Evolutionary conservation across 768 basidiomycete species (phyloP).

Genomic region (Gelatoporia subvermispora): DNA sequence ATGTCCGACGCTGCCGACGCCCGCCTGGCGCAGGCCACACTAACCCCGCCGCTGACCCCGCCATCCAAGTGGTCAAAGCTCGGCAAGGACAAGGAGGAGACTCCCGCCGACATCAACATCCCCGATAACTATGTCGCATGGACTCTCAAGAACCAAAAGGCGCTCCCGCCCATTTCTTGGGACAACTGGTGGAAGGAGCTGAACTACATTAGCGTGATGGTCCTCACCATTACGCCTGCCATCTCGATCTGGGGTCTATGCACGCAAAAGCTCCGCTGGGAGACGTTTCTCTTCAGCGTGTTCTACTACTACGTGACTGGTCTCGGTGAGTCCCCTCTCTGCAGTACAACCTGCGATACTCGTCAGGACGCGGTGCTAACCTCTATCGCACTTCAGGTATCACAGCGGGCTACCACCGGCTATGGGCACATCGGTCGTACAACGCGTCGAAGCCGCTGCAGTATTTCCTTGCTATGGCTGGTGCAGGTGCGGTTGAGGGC

Average conservation of each 20-base stretch:
- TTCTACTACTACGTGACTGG: slow-evolving; percentile 47
- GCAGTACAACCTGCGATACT: no score
- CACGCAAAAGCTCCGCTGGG: slow-evolving; percentile 59
- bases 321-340: slow-evolving; percentile 49
- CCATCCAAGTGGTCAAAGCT: neutral
- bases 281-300: slow-evolving; percentile 64
- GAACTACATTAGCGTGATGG: slow-evolving; percentile 71
- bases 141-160: slow-evolving; percentile 46
- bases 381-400: slow-evolving; percentile 45
- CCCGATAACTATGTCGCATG: slow-evolving; percentile 56
- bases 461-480: slow-evolving; percentile 77
- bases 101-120: slow-evolving; percentile 33
- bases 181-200: slow-evolving; percentile 50
- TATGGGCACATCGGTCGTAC: slow-evolving; percentile 93
- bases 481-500: slow-evolving; percentile 91
- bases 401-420: slow-evolving; percentile 93
- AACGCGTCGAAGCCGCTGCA: slow-evolving; percentile 86
- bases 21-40: neutral
- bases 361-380: slow-evolving; percentile 26
- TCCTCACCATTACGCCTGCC: slow-evolving; percentile 70
- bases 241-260: slow-evolving; percentile 69
- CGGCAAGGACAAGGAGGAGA: slow-evolving; percentile 14
- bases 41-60: neutral
- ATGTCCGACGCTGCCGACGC: slow-evolving; percentile 2
- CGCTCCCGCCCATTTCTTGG: slow-evolving; percentile 43